A percentile compares a stretch with the other conserved stretches of the same genome.
phyloP scores from a whole-genome alignment of 176 grass and related monocot species.

The Musa schizocarpa region DNA sequence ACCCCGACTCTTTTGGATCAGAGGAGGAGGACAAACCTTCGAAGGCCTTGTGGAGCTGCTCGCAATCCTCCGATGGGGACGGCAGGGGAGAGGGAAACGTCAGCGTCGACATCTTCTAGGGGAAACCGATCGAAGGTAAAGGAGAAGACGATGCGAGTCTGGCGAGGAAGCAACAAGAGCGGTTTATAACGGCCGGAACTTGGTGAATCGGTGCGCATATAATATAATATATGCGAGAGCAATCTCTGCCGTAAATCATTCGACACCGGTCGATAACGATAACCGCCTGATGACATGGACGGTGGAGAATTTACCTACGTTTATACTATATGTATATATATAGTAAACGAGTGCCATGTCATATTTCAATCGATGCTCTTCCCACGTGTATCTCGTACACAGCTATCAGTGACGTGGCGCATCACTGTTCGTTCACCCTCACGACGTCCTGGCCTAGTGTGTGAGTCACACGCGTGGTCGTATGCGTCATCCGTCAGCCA shows the following conservation, averaged over 20 bases:
- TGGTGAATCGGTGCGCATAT: background rate
- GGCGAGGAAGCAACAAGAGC: background rate
- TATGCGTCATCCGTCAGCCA: too few relatives aligned
- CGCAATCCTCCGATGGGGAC: conserved; percentile 59
- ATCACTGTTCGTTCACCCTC: too few relatives aligned
- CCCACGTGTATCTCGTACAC: too few relatives aligned
- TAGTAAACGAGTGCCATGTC: too few relatives aligned
- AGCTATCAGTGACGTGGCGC: too few relatives aligned
- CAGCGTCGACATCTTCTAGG: conserved; percentile 56
- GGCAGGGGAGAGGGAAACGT: conserved; percentile 43
- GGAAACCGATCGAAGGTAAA: background rate
- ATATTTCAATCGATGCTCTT: too few relatives aligned
- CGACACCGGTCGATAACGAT: background rate
- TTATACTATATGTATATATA: too few relatives aligned
- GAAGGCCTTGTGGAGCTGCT: conserved; percentile 90
- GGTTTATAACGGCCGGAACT: background rate
- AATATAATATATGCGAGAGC: background rate
- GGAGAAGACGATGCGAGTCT: background rate
- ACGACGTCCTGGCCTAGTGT: too few relatives aligned
- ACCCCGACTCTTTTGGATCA: background rate
- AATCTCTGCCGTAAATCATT: background rate
- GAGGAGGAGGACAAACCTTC: conserved; percentile 26
- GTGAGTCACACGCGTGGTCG: too few relatives aligned
- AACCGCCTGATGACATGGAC: too few relatives aligned
- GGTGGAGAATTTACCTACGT: too few relatives aligned